Evolutionary conservation across 2,329 filamentous ascomycete species (phyloP), one percentile per base, ranked within the genome.

Genomic region (Ophiosphaerella herpotricha): DNA sequence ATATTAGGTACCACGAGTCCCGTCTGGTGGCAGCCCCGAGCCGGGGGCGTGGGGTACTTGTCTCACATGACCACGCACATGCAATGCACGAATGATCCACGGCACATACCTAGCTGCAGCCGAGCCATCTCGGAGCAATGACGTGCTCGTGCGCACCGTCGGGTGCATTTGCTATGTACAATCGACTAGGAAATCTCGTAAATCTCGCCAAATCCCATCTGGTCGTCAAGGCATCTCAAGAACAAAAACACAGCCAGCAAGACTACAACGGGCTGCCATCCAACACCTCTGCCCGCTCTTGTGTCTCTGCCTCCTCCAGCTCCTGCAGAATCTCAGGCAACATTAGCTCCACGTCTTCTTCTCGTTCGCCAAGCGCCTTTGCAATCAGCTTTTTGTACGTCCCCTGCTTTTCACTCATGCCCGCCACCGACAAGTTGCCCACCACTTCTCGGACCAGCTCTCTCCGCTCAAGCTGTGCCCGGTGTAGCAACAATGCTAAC

Each of bases 331-430:
- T 79, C 48, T 80, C 78, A 1, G 77, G 77, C 61, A 81, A 56
- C 75, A 80, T 85, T 38, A 79, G 77, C 68, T 91, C 88, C 32
- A 91, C 80, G 56, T 84, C 86, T 58, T 89, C 85, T 49, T 89
- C 86, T 58, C 83, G 80, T 13, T 85, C 80, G 23, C 86, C 86
- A 24, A 91, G 76, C 51, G 88, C 90, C 52, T 82, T 82, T 51
- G 83, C 83, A 29, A 91, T 82, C 26, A 91, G 78, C 47, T 82
- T 82, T 54, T 87, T 81, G 71, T 92, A 93, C 68, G 86, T 85
- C 60, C 86, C 86, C 57, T 89, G 88, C 67, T 86, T 85, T 70
- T 90, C 87, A 32, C 86, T 85, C 33, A 87, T 85, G 36, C 88
- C 88, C 9, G 88, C 85, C 55, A 85, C 81, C 38, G 83, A 83